Base-by-base conservation (phyloP, 2,329 filamentous ascomycete species). In the Ophiostoma sp. region DNA sequence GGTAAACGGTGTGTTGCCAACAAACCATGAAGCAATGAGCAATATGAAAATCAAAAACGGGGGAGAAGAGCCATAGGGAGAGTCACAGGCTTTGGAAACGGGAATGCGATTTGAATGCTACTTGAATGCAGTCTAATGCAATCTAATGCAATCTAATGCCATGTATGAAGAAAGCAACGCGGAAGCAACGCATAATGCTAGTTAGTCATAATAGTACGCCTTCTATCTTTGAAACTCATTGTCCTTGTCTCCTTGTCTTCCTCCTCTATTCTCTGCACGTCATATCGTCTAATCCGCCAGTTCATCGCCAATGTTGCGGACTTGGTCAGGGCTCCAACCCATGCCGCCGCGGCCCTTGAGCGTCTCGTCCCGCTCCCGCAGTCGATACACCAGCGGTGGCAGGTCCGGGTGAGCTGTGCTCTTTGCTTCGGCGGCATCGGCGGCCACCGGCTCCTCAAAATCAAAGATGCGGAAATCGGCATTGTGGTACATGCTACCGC, bases 391-490 rank as follows among this genome's bases (percentile, higher is more conserved):
- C 9, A 76, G 69, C 6, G 75, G 74, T 7, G 71, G 72, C 48
- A 75, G 74, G 36, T 75, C 77, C 36, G 61, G 61, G 69, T 74
- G 75, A 0, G 22, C 74, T 48, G 22, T 31, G 25, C 28, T 42
- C n/a, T 11, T 9, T 17, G 22, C 28, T 11, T 25, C 55, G 0
- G 15, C 39, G 1, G 42, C 15, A 11, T 69, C 70, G n/a, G 55
- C 70, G 1, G 64, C 22, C 6, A 61, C 19, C 4, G 73, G 73
- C 59, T 78, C 78, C 12, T 78, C 83, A 76, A 89, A 89, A 22
- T 88, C 85, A 77, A 91, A 92, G 39, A 91, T 82, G 15, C 90
- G 85, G 79, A 89, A 92, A 77, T 92, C 90, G 12, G 87, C 87
- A 75, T 92, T 92, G 78, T 86, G 87, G 77, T 84, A 89, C 82